Evolutionary conservation across 1,139 yeast species (phyloP).

Genomic region (Diutina sp.): DNA sequence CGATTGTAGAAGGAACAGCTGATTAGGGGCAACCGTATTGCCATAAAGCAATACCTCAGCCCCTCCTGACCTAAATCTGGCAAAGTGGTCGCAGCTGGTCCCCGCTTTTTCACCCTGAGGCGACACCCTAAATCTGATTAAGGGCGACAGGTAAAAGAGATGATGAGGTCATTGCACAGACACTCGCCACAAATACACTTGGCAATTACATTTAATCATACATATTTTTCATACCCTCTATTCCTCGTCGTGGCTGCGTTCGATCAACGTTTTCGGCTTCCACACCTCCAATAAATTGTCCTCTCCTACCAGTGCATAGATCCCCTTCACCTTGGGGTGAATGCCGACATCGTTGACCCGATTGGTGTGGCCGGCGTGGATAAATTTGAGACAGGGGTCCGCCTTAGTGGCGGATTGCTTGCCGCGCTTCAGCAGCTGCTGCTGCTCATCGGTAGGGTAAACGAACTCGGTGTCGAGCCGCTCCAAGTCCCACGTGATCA

Average conservation of each 20-base stretch:
- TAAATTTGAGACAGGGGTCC: constrained; percentile 49
- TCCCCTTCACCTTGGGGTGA: constrained; percentile 30
- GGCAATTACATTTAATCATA: not conserved
- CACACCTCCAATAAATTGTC: constrained; percentile 41
- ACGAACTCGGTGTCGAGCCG: constrained; percentile 31
- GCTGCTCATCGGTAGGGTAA: constrained; percentile 16
- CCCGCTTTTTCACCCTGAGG: too few relatives aligned
- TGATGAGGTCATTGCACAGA: too few relatives aligned
- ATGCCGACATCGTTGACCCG: constrained; percentile 37
- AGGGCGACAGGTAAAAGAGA: too few relatives aligned
- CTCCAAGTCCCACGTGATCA: constrained; percentile 37
- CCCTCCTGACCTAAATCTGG: too few relatives aligned
- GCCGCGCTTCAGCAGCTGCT: constrained; percentile 13
- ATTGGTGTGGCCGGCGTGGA: constrained; percentile 50
- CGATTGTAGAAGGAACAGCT: too few relatives aligned
- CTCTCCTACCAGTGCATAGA: constrained; percentile 37
- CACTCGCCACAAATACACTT: too few relatives aligned
- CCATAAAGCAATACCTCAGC: too few relatives aligned
- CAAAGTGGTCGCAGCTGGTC: too few relatives aligned
- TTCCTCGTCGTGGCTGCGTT: constrained; percentile 30
- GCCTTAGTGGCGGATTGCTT: constrained; percentile 20
- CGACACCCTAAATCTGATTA: too few relatives aligned
- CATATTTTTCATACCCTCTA: not conserved
- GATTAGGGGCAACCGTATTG: too few relatives aligned
- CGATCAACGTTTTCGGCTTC: constrained; percentile 33